Conservation (phyloP, 768 basidiomycete species). For the Neoboletus brunneissimus region DNA sequence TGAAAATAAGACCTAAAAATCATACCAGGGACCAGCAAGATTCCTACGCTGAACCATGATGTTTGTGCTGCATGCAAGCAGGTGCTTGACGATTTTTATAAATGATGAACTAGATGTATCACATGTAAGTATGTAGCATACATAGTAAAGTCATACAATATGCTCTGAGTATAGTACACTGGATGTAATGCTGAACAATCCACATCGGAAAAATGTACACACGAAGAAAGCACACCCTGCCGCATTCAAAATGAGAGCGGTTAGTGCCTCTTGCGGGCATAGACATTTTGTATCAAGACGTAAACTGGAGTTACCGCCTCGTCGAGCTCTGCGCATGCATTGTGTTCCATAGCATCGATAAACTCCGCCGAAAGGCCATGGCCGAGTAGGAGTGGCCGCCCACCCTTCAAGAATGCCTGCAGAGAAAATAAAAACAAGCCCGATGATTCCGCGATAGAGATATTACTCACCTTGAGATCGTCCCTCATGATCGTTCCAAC, state of each 20-base stretch:
- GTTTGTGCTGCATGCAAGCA: not conserved
- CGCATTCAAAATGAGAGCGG: not conserved
- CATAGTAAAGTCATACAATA: constrained; percentile 20
- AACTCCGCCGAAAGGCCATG: constrained; percentile 54
- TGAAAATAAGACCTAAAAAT: not conserved
- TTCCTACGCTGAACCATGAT: no score
- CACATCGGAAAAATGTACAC: constrained; percentile 2
- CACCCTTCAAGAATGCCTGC: constrained; percentile 64
- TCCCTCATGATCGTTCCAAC: constrained; percentile 50
- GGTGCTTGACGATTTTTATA: not conserved
- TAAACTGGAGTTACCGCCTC: constrained; percentile 47
- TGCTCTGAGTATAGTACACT: constrained; percentile 20
- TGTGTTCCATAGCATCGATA: constrained; percentile 51
- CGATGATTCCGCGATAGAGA: not conserved
- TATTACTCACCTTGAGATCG: constrained; percentile 50
- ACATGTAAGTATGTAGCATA: constrained; percentile 6
- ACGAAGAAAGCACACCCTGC: not conserved
- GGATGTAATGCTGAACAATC: constrained; percentile 16
- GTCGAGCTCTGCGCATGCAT: constrained; percentile 51
- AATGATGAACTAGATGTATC: constrained; percentile 3
- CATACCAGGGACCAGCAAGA: no score
- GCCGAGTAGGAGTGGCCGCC: constrained; percentile 65
- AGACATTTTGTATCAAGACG: constrained; percentile 58
- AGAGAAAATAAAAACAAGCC: not conserved
- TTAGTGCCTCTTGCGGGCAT: constrained; percentile 42